Evolutionary conservation across 2,329 filamentous ascomycete species (phyloP).

Genomic region (Aciculosporium take): DNA sequence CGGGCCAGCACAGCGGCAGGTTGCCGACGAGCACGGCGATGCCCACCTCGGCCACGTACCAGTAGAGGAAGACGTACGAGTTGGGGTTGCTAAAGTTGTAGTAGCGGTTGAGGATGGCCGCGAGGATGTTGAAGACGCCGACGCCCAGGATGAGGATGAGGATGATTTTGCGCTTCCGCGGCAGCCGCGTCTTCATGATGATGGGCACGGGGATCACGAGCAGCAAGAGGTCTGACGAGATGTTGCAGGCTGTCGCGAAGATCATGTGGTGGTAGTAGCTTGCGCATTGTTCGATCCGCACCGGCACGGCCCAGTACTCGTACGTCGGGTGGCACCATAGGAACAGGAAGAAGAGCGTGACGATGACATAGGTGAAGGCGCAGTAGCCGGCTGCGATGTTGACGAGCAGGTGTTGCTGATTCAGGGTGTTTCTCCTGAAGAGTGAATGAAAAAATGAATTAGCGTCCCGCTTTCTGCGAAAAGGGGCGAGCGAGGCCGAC

Average conservation of each 20-base stretch:
- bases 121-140: conserved; percentile 40
- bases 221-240: conserved; percentile 30
- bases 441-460: background rate
- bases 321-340: conserved; percentile 39
- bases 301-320: conserved; percentile 38
- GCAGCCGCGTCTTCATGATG: conserved; percentile 25
- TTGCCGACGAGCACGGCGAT: conserved; percentile 48
- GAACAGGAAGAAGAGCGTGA: conserved; percentile 34
- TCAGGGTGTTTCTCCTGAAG: conserved; percentile 12
- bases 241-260: conserved; percentile 31
- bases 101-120: conserved; percentile 45
- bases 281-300: conserved; percentile 26
- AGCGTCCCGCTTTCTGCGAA: too few relatives aligned
- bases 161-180: conserved; percentile 32
- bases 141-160: conserved; percentile 41
- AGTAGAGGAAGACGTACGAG: conserved; percentile 40
- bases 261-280: conserved; percentile 34
- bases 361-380: conserved; percentile 29
- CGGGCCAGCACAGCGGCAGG: conserved; percentile 43
- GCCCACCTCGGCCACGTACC: conserved; percentile 45
- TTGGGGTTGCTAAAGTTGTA: conserved; percentile 45
- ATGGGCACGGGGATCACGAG: conserved; percentile 31
- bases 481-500: conserved; percentile 6
- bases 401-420: conserved; percentile 23
- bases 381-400: conserved; percentile 30